phyloP scores from a whole-genome alignment of 2,329 filamentous ascomycete species.

The Cyphellophora attinorum region DNA sequence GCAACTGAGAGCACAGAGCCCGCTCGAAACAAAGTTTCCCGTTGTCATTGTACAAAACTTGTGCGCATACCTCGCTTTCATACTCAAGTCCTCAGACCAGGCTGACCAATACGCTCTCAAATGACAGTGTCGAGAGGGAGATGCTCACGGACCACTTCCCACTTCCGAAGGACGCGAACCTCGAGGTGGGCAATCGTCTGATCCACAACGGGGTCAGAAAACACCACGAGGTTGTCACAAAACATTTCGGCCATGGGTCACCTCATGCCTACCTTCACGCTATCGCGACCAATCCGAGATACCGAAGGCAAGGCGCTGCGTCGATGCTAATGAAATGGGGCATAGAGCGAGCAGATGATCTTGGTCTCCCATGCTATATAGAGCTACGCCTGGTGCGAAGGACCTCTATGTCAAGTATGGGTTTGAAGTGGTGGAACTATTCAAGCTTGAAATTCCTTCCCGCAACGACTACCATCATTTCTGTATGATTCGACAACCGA shows the following conservation, averaged over 20 bases:
- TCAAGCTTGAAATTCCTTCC: conserved; percentile 9
- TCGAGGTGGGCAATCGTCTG: conserved; percentile 9
- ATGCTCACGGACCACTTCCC: conserved; percentile 9
- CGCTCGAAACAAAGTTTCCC: too few species aligned
- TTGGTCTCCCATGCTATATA: conserved; percentile 10
- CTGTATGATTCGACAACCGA: neutral
- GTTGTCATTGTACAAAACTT: too few species aligned
- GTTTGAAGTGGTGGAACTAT: conserved; percentile 10
- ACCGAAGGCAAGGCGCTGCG: conserved; percentile 12
- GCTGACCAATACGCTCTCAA: too few species aligned
- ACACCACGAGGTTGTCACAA: conserved; percentile 12
- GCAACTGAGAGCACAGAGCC: too few species aligned
- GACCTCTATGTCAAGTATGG: conserved; percentile 10
- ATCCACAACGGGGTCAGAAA: conserved; percentile 12
- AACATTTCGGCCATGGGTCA: conserved; percentile 4
- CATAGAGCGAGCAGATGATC: conserved; percentile 12
- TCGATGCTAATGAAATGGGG: conserved; percentile 12
- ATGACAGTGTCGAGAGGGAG: conserved; percentile 10
- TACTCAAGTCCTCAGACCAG: too few species aligned
- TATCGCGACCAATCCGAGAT: conserved; percentile 12
- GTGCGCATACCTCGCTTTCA: too few species aligned
- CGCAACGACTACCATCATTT: conserved; percentile 4
- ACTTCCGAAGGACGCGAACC: conserved; percentile 12
- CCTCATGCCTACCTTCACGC: conserved; percentile 12
- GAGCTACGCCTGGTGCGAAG: conserved; percentile 8